phyloP scores from a whole-genome alignment of 2,329 filamentous ascomycete species.

The Sporothrix pseudoabietina region DNA sequence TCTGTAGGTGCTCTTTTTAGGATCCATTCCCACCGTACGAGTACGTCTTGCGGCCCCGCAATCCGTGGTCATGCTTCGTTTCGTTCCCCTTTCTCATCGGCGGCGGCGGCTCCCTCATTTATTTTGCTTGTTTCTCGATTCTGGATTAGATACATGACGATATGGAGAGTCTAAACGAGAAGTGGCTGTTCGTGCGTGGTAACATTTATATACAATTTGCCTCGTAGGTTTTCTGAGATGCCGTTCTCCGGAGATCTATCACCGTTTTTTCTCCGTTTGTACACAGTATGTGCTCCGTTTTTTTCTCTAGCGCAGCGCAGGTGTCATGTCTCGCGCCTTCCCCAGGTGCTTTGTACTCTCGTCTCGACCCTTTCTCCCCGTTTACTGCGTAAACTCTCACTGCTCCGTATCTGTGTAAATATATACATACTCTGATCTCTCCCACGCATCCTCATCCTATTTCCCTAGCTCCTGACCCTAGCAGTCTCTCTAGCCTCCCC shows the following conservation, averaged over 20 bases:
- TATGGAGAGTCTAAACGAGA: background rate
- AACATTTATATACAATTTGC: too few species aligned
- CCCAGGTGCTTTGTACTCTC: background rate
- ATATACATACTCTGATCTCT: background rate
- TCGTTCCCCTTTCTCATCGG: background rate
- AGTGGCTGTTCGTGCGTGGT: background rate
- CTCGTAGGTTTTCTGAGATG: background rate
- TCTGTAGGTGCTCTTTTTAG: background rate
- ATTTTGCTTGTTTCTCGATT: background rate
- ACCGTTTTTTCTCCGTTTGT: background rate
- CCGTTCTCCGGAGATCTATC: background rate
- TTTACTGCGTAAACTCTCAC: background rate
- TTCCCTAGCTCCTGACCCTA: background rate
- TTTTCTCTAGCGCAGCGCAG: too few species aligned
- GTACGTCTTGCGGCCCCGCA: slow-evolving; percentile 19
- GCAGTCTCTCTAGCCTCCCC: background rate
- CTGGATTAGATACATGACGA: background rate
- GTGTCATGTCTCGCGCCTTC: slow-evolving; percentile 15
- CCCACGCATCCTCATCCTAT: background rate
- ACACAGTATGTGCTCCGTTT: background rate
- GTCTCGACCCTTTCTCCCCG: background rate
- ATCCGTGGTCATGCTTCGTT: background rate
- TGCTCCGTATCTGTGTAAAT: background rate
- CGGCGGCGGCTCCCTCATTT: background rate
- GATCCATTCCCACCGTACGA: background rate